Evolutionary conservation across 441 rosid genomes (phyloP), one percentile per base, ranked within the genome.

Genomic region (Erysimum cheiri): DNA sequence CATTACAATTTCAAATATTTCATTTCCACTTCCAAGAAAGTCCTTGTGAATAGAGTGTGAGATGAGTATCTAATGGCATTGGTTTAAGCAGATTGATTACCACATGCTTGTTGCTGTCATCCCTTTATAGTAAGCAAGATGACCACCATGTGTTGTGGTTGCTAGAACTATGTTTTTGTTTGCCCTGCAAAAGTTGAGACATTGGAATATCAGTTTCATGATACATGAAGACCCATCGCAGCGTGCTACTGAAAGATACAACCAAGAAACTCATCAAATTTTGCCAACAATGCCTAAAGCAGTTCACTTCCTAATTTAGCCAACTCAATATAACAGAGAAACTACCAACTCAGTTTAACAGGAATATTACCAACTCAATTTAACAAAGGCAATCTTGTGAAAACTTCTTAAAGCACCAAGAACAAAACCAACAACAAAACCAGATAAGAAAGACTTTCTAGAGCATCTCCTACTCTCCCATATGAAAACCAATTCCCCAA

Each of bases 131-230:
- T 71, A 87, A 62, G 85, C 92, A 17, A 88, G 91, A 81, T 92
- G 98, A 62, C 97, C 98, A 61, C 98, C 98, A 63, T 90, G 97
- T 17, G 57, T 56, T 56, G 97, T 86, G 17, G 88, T 83, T 53
- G 89, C 91, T 7, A 92, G 75, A 66, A 92, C 75, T 60, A 90
- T 81, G 67, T 88, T 90, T 64, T 86, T 82, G 69, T 90, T 92
- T 56, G 72, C 79, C 88, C 97, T 91, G 69, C 43, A 56, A 71
- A 75, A 40, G 47, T 39, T 26, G 71, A 69, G 66, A 77, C 36
- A 63, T 49, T 49, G 54, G 40, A 59, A 33, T 63, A 60, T 67
- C 46, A 67, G 48, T 41, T 50, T 50, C 62, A 49, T 14, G 8
- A 54, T 40, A 48, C 65, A 64, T n/a, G 7, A 41, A 41, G 41